Base-by-base conservation (phyloP, 2,329 filamentous ascomycete species). In the Nemania diffusa region DNA sequence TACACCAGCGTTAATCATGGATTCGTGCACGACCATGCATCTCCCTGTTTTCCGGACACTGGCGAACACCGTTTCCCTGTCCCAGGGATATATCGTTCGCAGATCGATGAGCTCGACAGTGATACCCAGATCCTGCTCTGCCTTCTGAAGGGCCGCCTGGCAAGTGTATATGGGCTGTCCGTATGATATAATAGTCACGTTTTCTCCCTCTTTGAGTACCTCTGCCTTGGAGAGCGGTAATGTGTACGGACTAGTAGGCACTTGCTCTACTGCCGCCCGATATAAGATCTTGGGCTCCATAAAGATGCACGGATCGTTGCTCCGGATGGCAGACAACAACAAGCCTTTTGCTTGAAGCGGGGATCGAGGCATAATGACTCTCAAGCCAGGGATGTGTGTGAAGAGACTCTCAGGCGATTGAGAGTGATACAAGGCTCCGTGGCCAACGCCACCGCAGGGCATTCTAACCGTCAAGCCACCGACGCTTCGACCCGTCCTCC, bases 281-380 rank as follows among this genome's bases (percentile, higher is more conserved):
- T 97, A 97, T 13, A 97, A 83, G 53, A 96, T 92, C 82, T 97
- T 97, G 51, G 94, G 94, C 78, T 97, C 94, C 90, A 97, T 90
- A 80, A 97, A 97, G 60, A 97, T 84, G 69, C 95, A 93, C 0
- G 94, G 94, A 78, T 97, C 94, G 69, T 93, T 92, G 85, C 89
- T 81, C 82, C 88, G 88, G 60, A 97, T 93, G 0, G 91, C 87
- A 2, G 91, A 86, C 2, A 97, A 84, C 57, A 97, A 82, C 2
- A 97, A 84, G 1, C 94, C 94, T 79, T 97, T 97, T 5, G 94
- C 94, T 79, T 97, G 94, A 2, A 91, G 79, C 0, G 94, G 94
- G 0, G 92, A 96, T 52, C 94, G 87, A 0, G 94, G 94, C 79
- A 97, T 90, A 27, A 97, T 89, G 26, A 97, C 93, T 56, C 92